Conservation (phyloP, 2,329 filamentous ascomycete species). For the Penicillium griseofulvum region DNA sequence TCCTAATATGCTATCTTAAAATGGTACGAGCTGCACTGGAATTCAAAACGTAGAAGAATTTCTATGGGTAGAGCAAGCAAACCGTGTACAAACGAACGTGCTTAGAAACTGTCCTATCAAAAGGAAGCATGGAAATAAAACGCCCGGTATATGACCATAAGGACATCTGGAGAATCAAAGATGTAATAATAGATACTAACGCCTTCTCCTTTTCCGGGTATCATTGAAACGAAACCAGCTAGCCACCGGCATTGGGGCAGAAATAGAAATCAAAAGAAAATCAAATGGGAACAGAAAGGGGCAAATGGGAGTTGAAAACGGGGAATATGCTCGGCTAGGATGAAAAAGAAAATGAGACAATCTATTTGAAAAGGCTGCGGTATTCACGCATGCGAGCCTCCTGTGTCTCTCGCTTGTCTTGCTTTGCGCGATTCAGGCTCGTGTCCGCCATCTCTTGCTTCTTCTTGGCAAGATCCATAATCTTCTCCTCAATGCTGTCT, state of each 20-base stretch:
- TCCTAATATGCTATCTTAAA: too few species aligned
- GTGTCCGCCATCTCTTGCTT: constrained; percentile 88
- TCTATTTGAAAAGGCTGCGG: constrained; percentile 55
- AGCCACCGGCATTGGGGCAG: background rate
- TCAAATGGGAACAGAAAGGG: background rate
- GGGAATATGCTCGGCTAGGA: background rate
- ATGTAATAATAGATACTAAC: constrained; percentile 4
- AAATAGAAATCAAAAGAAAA: background rate
- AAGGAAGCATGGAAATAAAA: background rate
- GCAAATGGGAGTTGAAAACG: background rate
- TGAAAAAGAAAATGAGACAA: background rate
- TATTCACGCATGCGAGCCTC: constrained; percentile 64
- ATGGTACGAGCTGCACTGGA: too few species aligned
- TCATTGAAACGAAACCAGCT: constrained; percentile 10
- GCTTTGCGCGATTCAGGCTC: constrained; percentile 69
- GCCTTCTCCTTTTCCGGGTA: constrained; percentile 11
- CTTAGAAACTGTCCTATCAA: background rate
- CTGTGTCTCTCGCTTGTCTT: constrained; percentile 60
- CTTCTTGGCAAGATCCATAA: constrained; percentile 83
- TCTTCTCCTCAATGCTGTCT: constrained; percentile 89
- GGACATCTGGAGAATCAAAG: background rate
- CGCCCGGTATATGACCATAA: background rate
- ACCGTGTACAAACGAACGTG: background rate
- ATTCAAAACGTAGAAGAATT: background rate
- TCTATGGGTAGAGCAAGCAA: background rate